These are phyloP conservation scores for Agarophyton chilense DNA, from an alignment of 23 red algal genomes.

Conservation along the genomic window DNA sequence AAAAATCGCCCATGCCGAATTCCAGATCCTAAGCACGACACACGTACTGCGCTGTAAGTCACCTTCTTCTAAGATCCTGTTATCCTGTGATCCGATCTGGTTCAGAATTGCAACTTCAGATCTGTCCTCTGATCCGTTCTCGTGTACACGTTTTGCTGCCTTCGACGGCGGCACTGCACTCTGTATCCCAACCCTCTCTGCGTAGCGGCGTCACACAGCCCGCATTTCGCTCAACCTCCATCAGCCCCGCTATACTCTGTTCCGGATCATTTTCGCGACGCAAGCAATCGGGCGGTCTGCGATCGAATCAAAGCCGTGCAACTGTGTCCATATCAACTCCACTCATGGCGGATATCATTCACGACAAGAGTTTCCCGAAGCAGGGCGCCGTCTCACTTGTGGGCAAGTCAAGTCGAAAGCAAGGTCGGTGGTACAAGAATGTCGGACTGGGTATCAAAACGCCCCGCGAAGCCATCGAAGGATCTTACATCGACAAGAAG, in stretches of 20 bases:
- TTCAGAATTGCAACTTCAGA: background rate
- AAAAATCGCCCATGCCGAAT: background rate
- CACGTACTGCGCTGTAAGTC: background rate
- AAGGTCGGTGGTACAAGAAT: slow-evolving; percentile 96
- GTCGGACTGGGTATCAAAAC: slow-evolving; percentile 99
- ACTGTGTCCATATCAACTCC: background rate
- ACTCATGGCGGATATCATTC: slow-evolving; percentile 69
- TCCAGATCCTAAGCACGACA: background rate
- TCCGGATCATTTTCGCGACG: too few relatives aligned
- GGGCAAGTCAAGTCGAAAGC: slow-evolving; percentile 67
- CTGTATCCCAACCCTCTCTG: too few relatives aligned
- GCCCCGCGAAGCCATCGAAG: slow-evolving; percentile 94
- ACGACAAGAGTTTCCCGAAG: slow-evolving; percentile 97
- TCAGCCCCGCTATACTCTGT: too few relatives aligned
- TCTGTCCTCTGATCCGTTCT: background rate
- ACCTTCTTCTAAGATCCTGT: too few relatives aligned
- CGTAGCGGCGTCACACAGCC: background rate
- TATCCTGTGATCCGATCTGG: background rate
- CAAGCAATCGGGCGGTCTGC: too few relatives aligned
- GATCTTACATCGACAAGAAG: slow-evolving; percentile 98
- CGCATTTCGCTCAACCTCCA: too few relatives aligned
- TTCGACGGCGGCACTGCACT: background rate
- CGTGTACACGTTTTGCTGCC: background rate
- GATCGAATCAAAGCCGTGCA: background rate
- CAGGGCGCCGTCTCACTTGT: slow-evolving; percentile 95